Evolutionary conservation across 2,329 filamentous ascomycete genomes (phyloP).

Genomic region (Clathrospora elynae): DNA sequence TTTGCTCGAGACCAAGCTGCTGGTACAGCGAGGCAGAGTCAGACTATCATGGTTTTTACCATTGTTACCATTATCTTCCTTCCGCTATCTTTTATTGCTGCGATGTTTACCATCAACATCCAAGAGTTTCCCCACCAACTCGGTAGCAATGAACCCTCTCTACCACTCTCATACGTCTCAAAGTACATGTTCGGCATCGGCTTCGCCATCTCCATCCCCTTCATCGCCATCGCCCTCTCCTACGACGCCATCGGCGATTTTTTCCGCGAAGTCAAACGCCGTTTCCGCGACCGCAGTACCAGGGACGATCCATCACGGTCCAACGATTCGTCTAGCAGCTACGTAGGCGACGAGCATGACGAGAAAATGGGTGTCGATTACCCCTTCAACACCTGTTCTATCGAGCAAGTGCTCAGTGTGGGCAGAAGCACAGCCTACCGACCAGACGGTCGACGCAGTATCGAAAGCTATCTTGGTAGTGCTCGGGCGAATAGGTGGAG

Average conservation of each 20-base stretch:
- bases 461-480: conserved; percentile 37
- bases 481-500: conserved; percentile 14
- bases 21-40: conserved; percentile 62
- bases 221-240: conserved; percentile 54
- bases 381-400: conserved; percentile 27
- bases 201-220: conserved; percentile 58
- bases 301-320: not conserved
- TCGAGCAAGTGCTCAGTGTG: conserved; percentile 37
- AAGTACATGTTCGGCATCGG: conserved; percentile 63
- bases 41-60: conserved; percentile 64
- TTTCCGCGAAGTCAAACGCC: conserved; percentile 33
- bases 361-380: conserved; percentile 25
- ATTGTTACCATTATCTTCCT: conserved; percentile 64
- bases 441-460: conserved; percentile 29
- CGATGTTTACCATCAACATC: conserved; percentile 62
- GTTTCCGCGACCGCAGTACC: conserved; percentile 18
- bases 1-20: conserved; percentile 66
- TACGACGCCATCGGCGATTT: conserved; percentile 50
- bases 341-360: no score
- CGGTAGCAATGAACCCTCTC: conserved; percentile 36
- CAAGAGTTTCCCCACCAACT: conserved; percentile 52
- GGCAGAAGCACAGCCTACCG: conserved; percentile 31
- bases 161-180: conserved; percentile 58
- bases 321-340: conserved; percentile 1
- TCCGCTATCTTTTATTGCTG: conserved; percentile 61